phyloP scores from a whole-genome alignment of 2,329 filamentous ascomycete species.

The Exophiala phaeomuriformis region DNA sequence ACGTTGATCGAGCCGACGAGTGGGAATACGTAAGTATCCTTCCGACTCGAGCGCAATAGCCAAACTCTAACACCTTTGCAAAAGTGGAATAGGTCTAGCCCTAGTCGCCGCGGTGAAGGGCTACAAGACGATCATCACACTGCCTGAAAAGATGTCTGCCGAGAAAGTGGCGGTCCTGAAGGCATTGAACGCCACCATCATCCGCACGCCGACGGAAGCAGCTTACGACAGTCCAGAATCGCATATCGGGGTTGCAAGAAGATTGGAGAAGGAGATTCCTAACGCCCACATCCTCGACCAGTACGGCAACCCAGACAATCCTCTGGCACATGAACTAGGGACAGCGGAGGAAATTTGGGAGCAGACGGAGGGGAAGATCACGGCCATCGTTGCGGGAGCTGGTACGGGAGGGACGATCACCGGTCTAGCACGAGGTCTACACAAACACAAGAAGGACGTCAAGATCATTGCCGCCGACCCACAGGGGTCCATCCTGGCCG shows the following conservation, averaged over 20 bases:
- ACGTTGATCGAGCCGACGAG: constrained; percentile 97
- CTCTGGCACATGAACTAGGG: constrained; percentile 83
- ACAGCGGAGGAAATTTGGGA: constrained; percentile 95
- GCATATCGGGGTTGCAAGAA: constrained; percentile 88
- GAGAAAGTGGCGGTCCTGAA: constrained; percentile 95
- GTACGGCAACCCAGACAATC: constrained; percentile 88
- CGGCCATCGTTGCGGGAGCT: constrained; percentile 78
- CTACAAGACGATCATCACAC: constrained; percentile 96
- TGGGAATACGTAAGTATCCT: constrained; percentile 65
- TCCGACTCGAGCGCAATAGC: constrained; percentile 29
- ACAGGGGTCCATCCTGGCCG: constrained; percentile 79
- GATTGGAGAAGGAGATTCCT: constrained; percentile 88
- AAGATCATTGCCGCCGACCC: constrained; percentile 92
- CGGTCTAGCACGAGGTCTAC: constrained; percentile 74
- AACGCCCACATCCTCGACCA: constrained; percentile 97
- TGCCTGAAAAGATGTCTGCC: constrained; percentile 98
- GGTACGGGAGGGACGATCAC: constrained; percentile 95
- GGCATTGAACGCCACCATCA: constrained; percentile 92
- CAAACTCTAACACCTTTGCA: constrained; percentile 46
- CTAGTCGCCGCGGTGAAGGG: constrained; percentile 89
- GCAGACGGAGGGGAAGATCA: constrained; percentile 77
- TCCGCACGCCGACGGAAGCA: constrained; percentile 91
- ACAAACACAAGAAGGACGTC: constrained; percentile 76
- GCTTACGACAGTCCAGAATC: constrained; percentile 92
- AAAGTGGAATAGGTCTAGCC: constrained; percentile 78